Conservation (phyloP, 2,329 filamentous ascomycete genomes). For the Amauroascus verrucosus region DNA sequence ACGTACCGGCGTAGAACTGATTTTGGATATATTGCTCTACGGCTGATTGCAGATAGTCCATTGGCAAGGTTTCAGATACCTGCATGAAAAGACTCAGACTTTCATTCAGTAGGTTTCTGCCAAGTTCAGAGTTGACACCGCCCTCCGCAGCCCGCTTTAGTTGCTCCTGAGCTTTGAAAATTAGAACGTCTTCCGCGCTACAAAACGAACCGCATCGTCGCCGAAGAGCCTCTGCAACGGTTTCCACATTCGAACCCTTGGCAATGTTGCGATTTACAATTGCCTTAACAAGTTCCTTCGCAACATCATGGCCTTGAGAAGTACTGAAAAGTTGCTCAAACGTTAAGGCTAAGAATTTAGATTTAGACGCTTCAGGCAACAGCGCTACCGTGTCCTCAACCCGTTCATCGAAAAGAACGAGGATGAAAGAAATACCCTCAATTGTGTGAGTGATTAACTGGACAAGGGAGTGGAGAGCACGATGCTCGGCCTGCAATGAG, state of each 20-base stretch:
- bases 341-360: conserved; percentile 64
- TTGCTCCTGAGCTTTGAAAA: conserved; percentile 96
- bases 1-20: conserved; percentile 69
- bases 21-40: conserved; percentile 69
- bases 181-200: conserved; percentile 90
- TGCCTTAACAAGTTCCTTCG: conserved; percentile 88
- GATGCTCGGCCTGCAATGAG: conserved; percentile 85
- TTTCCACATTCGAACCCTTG: conserved; percentile 93
- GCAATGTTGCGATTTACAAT: conserved; percentile 98
- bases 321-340: conserved; percentile 82
- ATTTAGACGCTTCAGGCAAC: conserved; percentile 59
- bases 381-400: conserved; percentile 76
- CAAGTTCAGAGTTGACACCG: conserved; percentile 61
- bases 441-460: conserved; percentile 81
- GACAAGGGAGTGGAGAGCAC: conserved; percentile 76
- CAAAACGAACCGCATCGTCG: conserved; percentile 94
- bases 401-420: conserved; percentile 88
- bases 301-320: conserved; percentile 69
- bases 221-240: conserved; percentile 85
- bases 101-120: conserved; percentile 72
- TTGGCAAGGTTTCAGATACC: conserved; percentile 72
- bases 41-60: conserved; percentile 67
- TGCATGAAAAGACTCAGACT: conserved; percentile 80
- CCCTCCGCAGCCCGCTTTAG: conserved; percentile 79
- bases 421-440: conserved; percentile 91